Conservation (phyloP, 78 protist species). For the Dictyostelium firmibasis region DNA sequence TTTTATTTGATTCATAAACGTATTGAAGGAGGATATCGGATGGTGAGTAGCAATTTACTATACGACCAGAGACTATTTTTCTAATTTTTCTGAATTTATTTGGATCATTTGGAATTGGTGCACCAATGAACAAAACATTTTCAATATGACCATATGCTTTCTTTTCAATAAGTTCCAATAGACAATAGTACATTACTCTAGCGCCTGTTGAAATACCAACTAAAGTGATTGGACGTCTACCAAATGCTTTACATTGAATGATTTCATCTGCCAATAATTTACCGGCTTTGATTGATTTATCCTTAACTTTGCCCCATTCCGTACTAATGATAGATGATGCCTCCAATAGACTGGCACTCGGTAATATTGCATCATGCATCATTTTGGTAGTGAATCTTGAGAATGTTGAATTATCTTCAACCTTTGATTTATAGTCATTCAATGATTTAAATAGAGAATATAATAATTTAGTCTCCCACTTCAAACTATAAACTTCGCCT, state of each 20-base stretch:
- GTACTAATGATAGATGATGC: slow-evolving; percentile 19
- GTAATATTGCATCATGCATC: slow-evolving; percentile 55
- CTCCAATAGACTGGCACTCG: slow-evolving; percentile 20
- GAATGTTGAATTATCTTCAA: not conserved
- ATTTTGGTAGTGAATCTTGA: slow-evolving; percentile 17
- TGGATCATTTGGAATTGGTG: slow-evolving; percentile 32
- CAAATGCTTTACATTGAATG: slow-evolving; percentile 25
- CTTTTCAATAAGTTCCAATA: slow-evolving; percentile 49
- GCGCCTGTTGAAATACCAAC: slow-evolving; percentile 84
- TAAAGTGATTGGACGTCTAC: slow-evolving; percentile 83
- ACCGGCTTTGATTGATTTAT: slow-evolving; percentile 34
- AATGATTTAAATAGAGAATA: slow-evolving; percentile 1
- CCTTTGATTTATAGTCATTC: slow-evolving; percentile 16
- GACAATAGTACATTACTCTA: slow-evolving; percentile 78
- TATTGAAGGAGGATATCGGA: slow-evolving; percentile 16
- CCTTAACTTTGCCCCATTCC: slow-evolving; percentile 52
- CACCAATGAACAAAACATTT: slow-evolving; percentile 82
- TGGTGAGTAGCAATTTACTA: slow-evolving; percentile 57
- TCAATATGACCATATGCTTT: slow-evolving; percentile 60
- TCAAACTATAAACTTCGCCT: slow-evolving; percentile 21
- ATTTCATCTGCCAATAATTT: slow-evolving; percentile 63
- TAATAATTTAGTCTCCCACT: slow-evolving; percentile 22
- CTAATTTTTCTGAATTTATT: slow-evolving; percentile 32
- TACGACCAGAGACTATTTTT: slow-evolving; percentile 55
- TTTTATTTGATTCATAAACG: slow-evolving; percentile 46